Percentiles rank a stretch among this genome's conserved stretches.
These are phyloP conservation scores for Pelargonium australe DNA, from an alignment of 441 rosid genomes.

Conservation along the genomic window DNA sequence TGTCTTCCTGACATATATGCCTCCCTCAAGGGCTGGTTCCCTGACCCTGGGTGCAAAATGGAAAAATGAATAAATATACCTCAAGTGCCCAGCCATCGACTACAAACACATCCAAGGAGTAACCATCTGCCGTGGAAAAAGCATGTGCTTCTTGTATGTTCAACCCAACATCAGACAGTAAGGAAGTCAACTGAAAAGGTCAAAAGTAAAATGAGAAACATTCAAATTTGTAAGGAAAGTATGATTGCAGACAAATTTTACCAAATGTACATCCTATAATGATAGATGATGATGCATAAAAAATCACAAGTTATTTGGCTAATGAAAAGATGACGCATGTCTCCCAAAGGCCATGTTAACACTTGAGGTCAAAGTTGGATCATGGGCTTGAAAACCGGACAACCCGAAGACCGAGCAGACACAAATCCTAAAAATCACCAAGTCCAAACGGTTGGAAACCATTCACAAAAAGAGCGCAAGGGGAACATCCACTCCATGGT, in stretches of 20 bases:
- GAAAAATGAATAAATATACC: constrained; percentile 28
- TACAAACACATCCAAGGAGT: constrained; percentile 65
- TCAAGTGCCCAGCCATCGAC: constrained; percentile 49
- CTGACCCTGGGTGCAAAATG: not conserved
- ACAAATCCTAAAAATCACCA: too few relatives aligned
- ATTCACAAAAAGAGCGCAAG: too few relatives aligned
- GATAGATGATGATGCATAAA: not conserved
- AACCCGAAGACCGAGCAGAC: too few relatives aligned
- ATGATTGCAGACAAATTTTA: not conserved
- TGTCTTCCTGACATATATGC: not conserved
- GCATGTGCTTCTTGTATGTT: constrained; percentile 83
- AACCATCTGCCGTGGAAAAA: constrained; percentile 64
- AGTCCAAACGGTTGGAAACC: too few relatives aligned
- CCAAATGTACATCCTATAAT: not conserved
- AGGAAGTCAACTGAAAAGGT: constrained; percentile 52
- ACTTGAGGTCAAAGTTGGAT: too few relatives aligned
- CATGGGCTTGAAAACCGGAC: too few relatives aligned
- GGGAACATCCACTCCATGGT: too few relatives aligned
- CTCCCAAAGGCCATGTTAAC: too few relatives aligned
- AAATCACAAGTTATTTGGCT: too few relatives aligned
- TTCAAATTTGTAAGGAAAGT: not conserved
- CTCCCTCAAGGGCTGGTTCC: constrained; percentile 8
- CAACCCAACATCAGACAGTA: constrained; percentile 57
- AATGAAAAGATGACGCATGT: too few relatives aligned
- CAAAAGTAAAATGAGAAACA: constrained; percentile 14